Evolutionary conservation across 2,329 filamentous ascomycete genomes (phyloP).

Genomic region (Talaromyces albobiverticillius): DNA sequence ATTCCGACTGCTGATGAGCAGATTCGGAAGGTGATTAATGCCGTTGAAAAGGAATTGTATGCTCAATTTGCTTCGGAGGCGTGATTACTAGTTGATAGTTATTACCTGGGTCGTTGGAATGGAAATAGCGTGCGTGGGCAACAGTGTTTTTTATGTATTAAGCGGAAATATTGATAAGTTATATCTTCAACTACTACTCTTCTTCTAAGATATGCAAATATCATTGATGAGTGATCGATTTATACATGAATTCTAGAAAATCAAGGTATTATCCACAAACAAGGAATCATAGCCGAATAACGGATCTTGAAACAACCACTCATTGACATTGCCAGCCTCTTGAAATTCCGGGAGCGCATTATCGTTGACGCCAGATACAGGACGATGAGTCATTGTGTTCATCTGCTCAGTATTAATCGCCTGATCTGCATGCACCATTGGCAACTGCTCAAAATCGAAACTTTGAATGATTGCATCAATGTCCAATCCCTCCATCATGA

Average conservation of each 20-base stretch:
- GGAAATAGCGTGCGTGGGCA: background rate
- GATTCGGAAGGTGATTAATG: slow-evolving; percentile 2
- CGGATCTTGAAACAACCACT: slow-evolving; percentile 8
- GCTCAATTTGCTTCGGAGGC: background rate
- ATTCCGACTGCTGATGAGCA: slow-evolving; percentile 11
- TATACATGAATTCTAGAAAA: background rate
- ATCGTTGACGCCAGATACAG: background rate
- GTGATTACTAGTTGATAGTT: background rate
- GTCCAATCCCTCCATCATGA: slow-evolving; percentile 21
- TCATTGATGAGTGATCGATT: no score
- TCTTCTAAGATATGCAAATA: no score
- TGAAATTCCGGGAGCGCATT: background rate
- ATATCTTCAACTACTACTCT: no score
- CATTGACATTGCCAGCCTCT: background rate
- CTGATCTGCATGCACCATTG: background rate
- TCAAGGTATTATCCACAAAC: background rate
- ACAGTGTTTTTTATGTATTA: no score
- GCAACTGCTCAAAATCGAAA: slow-evolving; percentile 23
- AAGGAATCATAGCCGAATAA: slow-evolving; percentile 12
- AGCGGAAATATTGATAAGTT: no score
- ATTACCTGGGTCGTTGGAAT: background rate
- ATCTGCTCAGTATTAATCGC: background rate
- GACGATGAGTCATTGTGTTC: background rate
- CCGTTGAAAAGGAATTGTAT: slow-evolving; percentile 9
- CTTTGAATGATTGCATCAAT: slow-evolving; percentile 27